These are phyloP conservation scores for Penicillium crustosum DNA, from an alignment of 2,329 filamentous ascomycete species.

Conservation along the genomic window DNA sequence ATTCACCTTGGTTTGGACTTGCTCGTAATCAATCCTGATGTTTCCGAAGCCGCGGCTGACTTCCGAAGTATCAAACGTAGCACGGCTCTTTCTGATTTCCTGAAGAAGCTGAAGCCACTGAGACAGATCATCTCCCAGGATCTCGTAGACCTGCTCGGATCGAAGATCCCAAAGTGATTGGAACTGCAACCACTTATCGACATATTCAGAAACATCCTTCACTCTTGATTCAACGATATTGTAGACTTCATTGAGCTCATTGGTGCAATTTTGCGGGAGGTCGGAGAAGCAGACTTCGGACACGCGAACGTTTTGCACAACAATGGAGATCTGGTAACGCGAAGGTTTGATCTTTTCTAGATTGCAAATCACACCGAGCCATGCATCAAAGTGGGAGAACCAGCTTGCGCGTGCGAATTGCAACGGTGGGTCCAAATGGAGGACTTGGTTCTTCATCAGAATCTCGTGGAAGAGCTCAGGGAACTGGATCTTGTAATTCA, in stretches of 20 bases:
- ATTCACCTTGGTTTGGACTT: constrained; percentile 98
- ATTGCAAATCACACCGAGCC: constrained; percentile 90
- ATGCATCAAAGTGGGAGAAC: constrained; percentile 88
- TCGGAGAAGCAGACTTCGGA: constrained; percentile 70
- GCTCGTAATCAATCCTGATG: constrained; percentile 94
- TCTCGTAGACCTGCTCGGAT: constrained; percentile 90
- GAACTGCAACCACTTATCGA: constrained; percentile 98
- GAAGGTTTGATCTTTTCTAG: constrained; percentile 92
- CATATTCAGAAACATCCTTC: constrained; percentile 74
- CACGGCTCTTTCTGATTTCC: constrained; percentile 90
- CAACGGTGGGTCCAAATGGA: constrained; percentile 90
- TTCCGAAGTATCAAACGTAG: constrained; percentile 96
- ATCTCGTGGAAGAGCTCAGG: constrained; percentile 76
- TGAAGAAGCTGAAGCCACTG: constrained; percentile 95
- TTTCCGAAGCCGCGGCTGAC: constrained; percentile 91
- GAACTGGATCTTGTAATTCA: constrained; percentile 43
- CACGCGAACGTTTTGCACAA: constrained; percentile 41
- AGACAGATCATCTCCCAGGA: constrained; percentile 84
- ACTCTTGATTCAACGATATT: constrained; percentile 80
- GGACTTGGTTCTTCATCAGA: constrained; percentile 96
- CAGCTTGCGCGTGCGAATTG: constrained; percentile 90
- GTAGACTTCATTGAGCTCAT: constrained; percentile 77
- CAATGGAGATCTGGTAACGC: constrained; percentile 84
- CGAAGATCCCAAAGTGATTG: constrained; percentile 98
- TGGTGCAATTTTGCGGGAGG: constrained; percentile 78